These are phyloP conservation scores for Aspergillus ochraceoroseus DNA, from an alignment of 2,329 filamentous ascomycete genomes.

Conservation along the genomic window DNA sequence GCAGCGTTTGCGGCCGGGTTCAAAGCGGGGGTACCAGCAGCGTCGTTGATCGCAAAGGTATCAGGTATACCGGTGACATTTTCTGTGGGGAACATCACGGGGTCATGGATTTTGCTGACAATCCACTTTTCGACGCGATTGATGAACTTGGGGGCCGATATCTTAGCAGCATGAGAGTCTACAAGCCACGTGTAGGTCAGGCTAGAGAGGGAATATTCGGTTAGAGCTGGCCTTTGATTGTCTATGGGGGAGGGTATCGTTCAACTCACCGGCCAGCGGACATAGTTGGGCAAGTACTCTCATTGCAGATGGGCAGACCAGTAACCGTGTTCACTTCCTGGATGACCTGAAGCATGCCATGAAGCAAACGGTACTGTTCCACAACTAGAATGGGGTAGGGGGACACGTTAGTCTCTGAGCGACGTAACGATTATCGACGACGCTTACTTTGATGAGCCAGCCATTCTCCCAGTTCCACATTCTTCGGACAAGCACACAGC, in stretches of 20 bases:
- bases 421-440: not conserved
- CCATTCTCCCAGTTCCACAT: conserved; percentile 93
- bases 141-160: conserved; percentile 90
- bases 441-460: conserved; percentile 81
- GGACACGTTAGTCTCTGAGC: conserved; percentile 1
- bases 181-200: conserved; percentile 97
- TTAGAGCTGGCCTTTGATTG: not conserved
- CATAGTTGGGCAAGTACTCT: conserved; percentile 80
- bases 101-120: conserved; percentile 88
- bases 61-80: conserved; percentile 58
- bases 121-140: conserved; percentile 97
- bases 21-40: conserved; percentile 47
- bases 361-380: conserved; percentile 83
- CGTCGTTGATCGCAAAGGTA: conserved; percentile 52
- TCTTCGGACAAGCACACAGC: conserved; percentile 83
- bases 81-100: conserved; percentile 83
- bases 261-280: conserved; percentile 79
- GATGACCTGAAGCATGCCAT: conserved; percentile 82
- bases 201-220: conserved; percentile 45
- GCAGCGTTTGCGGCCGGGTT: conserved; percentile 55
- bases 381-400: conserved; percentile 58
- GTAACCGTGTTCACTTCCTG: conserved; percentile 76
- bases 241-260: not conserved
- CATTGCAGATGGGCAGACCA: conserved; percentile 75
- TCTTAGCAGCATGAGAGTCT: conserved; percentile 78